Base-by-base conservation (phyloP, 2,329 filamentous ascomycete species). In the Leptoxyphium fumago region DNA sequence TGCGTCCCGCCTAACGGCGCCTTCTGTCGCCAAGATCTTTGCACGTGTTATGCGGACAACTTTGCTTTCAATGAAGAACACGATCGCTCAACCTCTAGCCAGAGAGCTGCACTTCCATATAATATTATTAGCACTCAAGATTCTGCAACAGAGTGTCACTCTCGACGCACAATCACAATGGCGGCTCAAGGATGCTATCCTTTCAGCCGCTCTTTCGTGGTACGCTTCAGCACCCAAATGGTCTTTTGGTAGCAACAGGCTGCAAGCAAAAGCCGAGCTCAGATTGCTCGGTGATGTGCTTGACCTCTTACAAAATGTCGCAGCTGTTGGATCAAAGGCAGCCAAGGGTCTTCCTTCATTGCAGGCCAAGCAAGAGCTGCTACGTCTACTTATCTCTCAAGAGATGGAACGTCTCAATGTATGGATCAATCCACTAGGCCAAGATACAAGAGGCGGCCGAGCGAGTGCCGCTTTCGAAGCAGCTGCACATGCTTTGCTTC, bases 181-280 rank as follows among this genome's bases (percentile, higher is more conserved):
- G 80, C 78, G 82, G 46, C 69, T 96, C 32, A 95, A 94, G 61
- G 88, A 96, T 57, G 79, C 85, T 51, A 80, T 94, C 42, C 63
- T 99, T 32, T 88, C 86, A 5, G 87, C 86, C 28, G 88, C 78
- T 11, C 69, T 99, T 29, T 78, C 75, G 48, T 98, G 93, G 93
- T 99, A 98, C 63, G 77, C 73, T 34, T 76, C 80, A 51, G 70
- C 84, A 5, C 85, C 88, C 11, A 77, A 70, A 52, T 98, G 91
- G 89, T 94, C 91, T 0, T 96, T 91, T 63, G 91, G 91, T 45
- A 91, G 89, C 55, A 98, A 95, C 59, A 76, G 84, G 41, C 67
- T 98, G 13, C 91, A 98, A 60, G 71, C 96, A 42, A 96, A 94
- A 67, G 89, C 93, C 0, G 91, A 99, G 64, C 77, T 86, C 29